Evolutionary conservation across 2,329 filamentous ascomycete species (phyloP).

Genomic region (Epichloe scottii): DNA sequence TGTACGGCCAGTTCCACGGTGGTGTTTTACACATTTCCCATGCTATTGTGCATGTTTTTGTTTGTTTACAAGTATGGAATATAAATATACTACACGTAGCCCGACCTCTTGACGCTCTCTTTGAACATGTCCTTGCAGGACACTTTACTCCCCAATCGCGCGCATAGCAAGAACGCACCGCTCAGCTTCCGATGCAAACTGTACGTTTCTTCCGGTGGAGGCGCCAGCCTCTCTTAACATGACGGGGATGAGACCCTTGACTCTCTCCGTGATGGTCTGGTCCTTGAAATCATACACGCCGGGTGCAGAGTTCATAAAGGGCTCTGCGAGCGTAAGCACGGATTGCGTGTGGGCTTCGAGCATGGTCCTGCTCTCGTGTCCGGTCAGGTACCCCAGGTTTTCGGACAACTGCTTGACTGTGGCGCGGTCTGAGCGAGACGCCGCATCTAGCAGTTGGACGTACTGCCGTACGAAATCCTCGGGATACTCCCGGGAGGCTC

Average conservation of each 20-base stretch:
- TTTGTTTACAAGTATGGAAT: no score
- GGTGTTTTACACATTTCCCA: not conserved
- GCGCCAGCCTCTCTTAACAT: constrained; percentile 77
- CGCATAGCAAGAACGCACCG: constrained; percentile 87
- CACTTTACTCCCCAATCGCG: constrained; percentile 71
- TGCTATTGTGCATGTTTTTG: no score
- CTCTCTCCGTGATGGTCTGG: constrained; percentile 93
- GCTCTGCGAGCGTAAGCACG: constrained; percentile 82
- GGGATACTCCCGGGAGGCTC: constrained; percentile 78
- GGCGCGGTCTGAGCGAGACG: constrained; percentile 54
- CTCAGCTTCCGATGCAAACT: constrained; percentile 89
- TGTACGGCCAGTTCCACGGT: no score
- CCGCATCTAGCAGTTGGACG: constrained; percentile 66
- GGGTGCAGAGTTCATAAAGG: constrained; percentile 65
- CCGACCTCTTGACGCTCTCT: constrained; percentile 32
- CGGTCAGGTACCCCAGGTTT: constrained; percentile 80
- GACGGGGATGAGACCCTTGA: constrained; percentile 74
- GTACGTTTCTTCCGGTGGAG: constrained; percentile 95
- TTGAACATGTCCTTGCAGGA: constrained; percentile 70
- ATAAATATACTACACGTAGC: constrained; percentile 12
- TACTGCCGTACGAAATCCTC: constrained; percentile 69
- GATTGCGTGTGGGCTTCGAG: constrained; percentile 80
- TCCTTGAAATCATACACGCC: constrained; percentile 83
- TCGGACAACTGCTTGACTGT: constrained; percentile 57
- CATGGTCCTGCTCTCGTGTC: constrained; percentile 77